phyloP scores from a whole-genome alignment of 2,329 filamentous ascomycete species.

The Xylaria sp. region DNA sequence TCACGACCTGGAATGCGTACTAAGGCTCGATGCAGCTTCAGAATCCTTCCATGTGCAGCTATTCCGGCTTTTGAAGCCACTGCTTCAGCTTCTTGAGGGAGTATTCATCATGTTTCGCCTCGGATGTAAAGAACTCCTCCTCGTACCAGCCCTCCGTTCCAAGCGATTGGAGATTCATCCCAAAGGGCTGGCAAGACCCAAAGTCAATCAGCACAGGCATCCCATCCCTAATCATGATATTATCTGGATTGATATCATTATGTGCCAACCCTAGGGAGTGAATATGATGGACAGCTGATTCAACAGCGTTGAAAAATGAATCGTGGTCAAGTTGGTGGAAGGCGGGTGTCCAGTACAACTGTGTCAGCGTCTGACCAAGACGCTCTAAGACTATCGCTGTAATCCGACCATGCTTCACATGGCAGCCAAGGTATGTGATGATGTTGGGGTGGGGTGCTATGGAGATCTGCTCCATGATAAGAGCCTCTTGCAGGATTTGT shows the following conservation, averaged over 20 bases:
- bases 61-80: conserved; percentile 22
- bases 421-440: conserved; percentile 28
- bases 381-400: conserved; percentile 24
- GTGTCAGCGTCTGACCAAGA: conserved; percentile 26
- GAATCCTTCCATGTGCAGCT: conserved; percentile 27
- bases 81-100: conserved; percentile 21
- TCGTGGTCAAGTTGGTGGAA: conserved; percentile 22
- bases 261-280: conserved; percentile 45
- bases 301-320: conserved; percentile 30
- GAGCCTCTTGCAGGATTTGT: conserved; percentile 19
- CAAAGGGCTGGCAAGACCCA: conserved; percentile 30
- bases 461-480: conserved; percentile 28
- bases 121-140: conserved; percentile 29
- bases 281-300: conserved; percentile 42
- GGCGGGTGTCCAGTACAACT: conserved; percentile 12
- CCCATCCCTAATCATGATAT: conserved; percentile 42
- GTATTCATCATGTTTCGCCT: conserved; percentile 30
- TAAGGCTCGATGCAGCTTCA: neutral
- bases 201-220: conserved; percentile 46
- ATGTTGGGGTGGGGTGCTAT: conserved; percentile 28
- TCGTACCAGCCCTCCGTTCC: conserved; percentile 23
- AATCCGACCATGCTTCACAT: conserved; percentile 25
- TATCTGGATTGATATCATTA: conserved; percentile 46
- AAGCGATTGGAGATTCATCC: conserved; percentile 24
- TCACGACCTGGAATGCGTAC: too few species aligned